A percentile compares a stretch with the other conserved stretches of the same genome.
phyloP scores from a whole-genome alignment of 139 green algal species.

The Chlamydomonas applanata region DNA sequence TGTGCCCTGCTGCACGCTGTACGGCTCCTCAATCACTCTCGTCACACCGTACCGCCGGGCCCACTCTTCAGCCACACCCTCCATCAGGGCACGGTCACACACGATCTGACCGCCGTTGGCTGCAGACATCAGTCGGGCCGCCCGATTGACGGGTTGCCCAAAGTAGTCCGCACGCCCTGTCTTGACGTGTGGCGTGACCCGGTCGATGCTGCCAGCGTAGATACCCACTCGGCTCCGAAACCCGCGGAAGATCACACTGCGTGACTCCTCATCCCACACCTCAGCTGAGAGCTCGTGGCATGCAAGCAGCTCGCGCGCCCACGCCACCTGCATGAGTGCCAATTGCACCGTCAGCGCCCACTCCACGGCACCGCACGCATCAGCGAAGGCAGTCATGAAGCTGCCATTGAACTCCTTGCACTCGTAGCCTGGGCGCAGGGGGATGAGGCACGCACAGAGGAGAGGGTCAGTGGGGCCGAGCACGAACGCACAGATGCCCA shows the following conservation, averaged over 20 bases:
- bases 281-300: constrained; percentile 22
- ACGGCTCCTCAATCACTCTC: background rate
- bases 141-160: constrained; percentile 51
- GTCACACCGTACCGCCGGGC: background rate
- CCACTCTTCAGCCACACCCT: constrained; percentile 36
- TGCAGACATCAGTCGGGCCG: constrained; percentile 54
- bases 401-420: constrained; percentile 54
- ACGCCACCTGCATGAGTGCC: constrained; percentile 41
- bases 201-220: constrained; percentile 47
- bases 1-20: background rate
- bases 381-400: constrained; percentile 43
- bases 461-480: too few species aligned
- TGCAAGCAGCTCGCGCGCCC: constrained; percentile 22
- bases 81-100: constrained; percentile 37
- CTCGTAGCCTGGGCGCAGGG: constrained; percentile 39
- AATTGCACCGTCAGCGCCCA: constrained; percentile 50
- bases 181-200: constrained; percentile 47
- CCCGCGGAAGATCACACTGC: constrained; percentile 30
- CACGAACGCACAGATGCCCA: too few species aligned
- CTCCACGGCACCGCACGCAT: constrained; percentile 25
- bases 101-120: constrained; percentile 47
- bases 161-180: constrained; percentile 55
- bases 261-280: constrained; percentile 17
- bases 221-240: constrained; percentile 46
- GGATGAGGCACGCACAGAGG: constrained; percentile 21